Percentiles rank a stretch among this genome's conserved stretches.
phyloP scores from a whole-genome alignment of 352 stramenopile species.

The Blastocystis sp. region DNA sequence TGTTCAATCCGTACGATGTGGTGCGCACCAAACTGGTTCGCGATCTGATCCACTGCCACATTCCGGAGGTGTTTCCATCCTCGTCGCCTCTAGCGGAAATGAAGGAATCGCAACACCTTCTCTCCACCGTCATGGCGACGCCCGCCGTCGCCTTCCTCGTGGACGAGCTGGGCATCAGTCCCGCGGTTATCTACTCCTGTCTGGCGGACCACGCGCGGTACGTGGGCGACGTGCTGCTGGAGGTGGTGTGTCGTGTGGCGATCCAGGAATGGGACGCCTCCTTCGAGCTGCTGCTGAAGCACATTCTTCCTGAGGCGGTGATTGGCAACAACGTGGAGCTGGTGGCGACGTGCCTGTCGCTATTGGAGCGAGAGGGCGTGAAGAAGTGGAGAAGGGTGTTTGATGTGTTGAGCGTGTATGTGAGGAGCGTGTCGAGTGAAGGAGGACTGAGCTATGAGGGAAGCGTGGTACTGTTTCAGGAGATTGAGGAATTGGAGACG shows the following conservation, averaged over 20 bases:
- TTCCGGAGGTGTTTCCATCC: neutral
- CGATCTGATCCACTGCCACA: neutral
- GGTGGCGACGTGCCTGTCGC: neutral
- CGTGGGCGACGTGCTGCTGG: neutral
- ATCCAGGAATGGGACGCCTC: neutral
- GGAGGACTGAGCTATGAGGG: neutral
- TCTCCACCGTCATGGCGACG: neutral
- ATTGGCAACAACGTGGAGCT: neutral
- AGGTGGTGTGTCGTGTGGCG: neutral
- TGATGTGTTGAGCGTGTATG: neutral
- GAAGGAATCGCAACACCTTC: neutral
- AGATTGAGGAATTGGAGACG: neutral
- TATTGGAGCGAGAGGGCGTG: neutral
- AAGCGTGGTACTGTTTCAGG: neutral
- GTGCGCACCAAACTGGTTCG: slow-evolving; percentile 21
- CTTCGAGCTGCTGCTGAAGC: neutral
- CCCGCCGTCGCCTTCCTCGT: neutral
- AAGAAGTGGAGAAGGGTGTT: neutral
- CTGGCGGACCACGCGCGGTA: neutral
- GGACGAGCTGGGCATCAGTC: neutral
- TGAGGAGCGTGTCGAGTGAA: neutral
- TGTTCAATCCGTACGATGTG: slow-evolving; percentile 47
- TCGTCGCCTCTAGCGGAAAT: neutral
- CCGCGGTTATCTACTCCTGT: neutral
- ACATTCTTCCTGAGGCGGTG: neutral